These are phyloP conservation scores for Aureoboletus auriporus DNA, from an alignment of 768 basidiomycete genomes.

Conservation along the genomic window DNA sequence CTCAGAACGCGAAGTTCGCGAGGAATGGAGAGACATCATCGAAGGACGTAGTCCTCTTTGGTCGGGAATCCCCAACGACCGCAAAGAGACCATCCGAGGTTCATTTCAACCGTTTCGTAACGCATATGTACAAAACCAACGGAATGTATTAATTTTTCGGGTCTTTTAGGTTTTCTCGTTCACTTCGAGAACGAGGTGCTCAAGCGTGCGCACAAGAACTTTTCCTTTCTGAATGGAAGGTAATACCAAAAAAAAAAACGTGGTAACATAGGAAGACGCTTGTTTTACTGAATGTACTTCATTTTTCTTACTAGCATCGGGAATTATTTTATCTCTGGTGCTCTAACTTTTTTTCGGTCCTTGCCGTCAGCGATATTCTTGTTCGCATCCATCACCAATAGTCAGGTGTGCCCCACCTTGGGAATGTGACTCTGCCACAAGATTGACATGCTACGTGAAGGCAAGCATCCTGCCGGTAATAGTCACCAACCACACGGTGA, in stretches of 20 bases:
- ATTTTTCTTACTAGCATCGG: constrained; percentile 53
- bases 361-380: constrained; percentile 92
- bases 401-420: constrained; percentile 41
- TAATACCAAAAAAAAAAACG: constrained; percentile 23
- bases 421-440: constrained; percentile 8
- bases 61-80: constrained; percentile 81
- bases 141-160: constrained; percentile 1
- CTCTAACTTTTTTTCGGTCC: constrained; percentile 87
- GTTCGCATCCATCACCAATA: constrained; percentile 87
- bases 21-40: constrained; percentile 90
- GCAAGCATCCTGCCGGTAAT: constrained; percentile 87
- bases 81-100: constrained; percentile 91
- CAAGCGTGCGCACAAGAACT: constrained; percentile 88
- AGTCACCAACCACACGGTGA: constrained; percentile 93
- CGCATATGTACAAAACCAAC: not conserved
- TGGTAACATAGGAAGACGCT: not conserved
- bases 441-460: constrained; percentile 27
- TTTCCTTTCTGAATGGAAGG: constrained; percentile 91
- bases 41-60: constrained; percentile 82
- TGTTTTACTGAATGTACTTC: not conserved
- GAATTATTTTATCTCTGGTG: constrained; percentile 88
- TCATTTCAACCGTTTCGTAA: constrained; percentile 10
- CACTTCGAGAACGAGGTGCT: constrained; percentile 87
- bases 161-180: constrained; percentile 75
- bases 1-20: constrained; percentile 73